Evolutionary conservation across 257 asterid species (phyloP).

Genomic region (Gentiana macrophylla): DNA sequence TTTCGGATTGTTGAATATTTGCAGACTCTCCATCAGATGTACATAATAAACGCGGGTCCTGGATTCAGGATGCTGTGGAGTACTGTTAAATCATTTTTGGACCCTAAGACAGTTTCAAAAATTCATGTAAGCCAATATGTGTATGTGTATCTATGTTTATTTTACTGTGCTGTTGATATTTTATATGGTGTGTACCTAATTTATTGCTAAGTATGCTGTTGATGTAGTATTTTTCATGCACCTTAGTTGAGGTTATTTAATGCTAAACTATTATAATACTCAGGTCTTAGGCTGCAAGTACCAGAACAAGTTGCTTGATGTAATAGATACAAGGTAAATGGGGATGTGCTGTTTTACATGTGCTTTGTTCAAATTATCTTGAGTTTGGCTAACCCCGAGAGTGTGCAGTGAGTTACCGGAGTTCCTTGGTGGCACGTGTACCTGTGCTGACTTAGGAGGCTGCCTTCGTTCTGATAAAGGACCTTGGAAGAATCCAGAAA

Average conservation of each 20-base stretch:
- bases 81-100: constrained; percentile 75
- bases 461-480: constrained; percentile 96
- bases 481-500: constrained; percentile 92
- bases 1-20: constrained; percentile 16
- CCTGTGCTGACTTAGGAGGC: constrained; percentile 78
- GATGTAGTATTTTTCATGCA: too few relatives aligned
- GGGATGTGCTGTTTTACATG: not conserved
- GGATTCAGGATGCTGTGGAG: constrained; percentile 89
- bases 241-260: not conserved
- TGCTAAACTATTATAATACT: not conserved
- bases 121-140: constrained; percentile 51
- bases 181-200: too few relatives aligned
- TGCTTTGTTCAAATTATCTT: not conserved
- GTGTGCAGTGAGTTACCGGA: constrained; percentile 84
- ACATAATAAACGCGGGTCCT: constrained; percentile 89
- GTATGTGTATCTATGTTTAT: not conserved
- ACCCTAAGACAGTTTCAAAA: constrained; percentile 91
- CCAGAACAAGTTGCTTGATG: constrained; percentile 75
- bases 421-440: constrained; percentile 83
- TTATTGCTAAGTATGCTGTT: too few relatives aligned
- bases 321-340: constrained; percentile 71
- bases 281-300: constrained; percentile 90
- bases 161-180: too few relatives aligned
- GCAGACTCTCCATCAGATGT: constrained; percentile 98
- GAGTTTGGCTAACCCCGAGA: not conserved